Evolutionary conservation across 2,329 filamentous ascomycete genomes (phyloP), one percentile per base, ranked within the genome.

Genomic region (Neofusicoccum sp.): DNA sequence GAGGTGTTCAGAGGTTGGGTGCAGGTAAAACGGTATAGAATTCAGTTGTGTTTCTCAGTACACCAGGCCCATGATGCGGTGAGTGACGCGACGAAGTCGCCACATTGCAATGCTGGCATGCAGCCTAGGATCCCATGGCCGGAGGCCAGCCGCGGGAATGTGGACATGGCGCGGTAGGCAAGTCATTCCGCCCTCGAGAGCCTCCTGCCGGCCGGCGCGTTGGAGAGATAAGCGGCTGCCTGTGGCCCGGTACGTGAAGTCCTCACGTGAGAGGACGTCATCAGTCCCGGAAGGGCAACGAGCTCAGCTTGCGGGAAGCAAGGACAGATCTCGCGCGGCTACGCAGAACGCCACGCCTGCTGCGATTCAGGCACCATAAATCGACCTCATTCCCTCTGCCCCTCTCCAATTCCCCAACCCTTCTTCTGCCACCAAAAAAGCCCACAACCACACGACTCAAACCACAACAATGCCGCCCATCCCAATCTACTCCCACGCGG

Each of bases 401-500:
- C 14, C 48, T 16, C 22, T 29, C 31, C 3, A 36, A 45, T 39
- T 29, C 49, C 29, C 16, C 48, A 8, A 47, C 22, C 47, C n/a
- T 22, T 52, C 22, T 36, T 52, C 12, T 22, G 22, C 29, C 34
- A 29, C n/a, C 14, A 8, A 36, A 33, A 39, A 29, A 9, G 47
- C n/a, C 33, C 28, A 48, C 41, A 31, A 16, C 16, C 28, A 33
- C 31, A 56, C 28, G 22, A 43, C 41, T 37, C 37, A 62, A 56
- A 45, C 58, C 64, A 77, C 39, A 9, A 76, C 44, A 9, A 82
- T 82, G 80, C 78, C 80, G 11, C 79, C 79, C 11, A 77, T 82
- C 48, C 78, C 74, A 47, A 74, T 81, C 62, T 78, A 81, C 74
- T 77, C 78, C 62, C 73, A 82, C 66, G 76, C 76, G 29, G 80